Conservation (phyloP, 306 rosid species). For the Corylus avellana region DNA sequence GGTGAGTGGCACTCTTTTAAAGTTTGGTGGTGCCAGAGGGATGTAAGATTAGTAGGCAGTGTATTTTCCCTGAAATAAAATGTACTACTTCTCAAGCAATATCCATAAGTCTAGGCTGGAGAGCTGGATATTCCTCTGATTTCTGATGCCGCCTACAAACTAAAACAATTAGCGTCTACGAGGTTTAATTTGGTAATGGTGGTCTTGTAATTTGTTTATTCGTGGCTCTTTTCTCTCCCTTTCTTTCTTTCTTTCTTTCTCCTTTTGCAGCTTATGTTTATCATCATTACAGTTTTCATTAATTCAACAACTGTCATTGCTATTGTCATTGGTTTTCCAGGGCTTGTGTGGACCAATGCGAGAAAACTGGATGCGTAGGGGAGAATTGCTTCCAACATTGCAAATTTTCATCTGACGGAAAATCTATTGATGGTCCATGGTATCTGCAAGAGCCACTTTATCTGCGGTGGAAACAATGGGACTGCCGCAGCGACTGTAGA, state of each 20-base stretch:
- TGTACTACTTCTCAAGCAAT: no score
- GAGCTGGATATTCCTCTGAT: neutral
- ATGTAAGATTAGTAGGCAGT: no score
- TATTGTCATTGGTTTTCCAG: constrained; percentile 39
- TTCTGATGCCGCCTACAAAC: neutral
- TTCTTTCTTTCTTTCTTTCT: neutral
- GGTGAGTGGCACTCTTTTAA: no score
- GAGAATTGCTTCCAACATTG: constrained; percentile 89
- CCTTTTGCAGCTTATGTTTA: neutral
- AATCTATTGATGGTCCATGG: constrained; percentile 97
- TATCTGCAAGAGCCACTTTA: constrained; percentile 94
- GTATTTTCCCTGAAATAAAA: no score
- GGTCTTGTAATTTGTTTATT: neutral
- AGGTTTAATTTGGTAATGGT: neutral
- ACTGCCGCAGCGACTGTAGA: constrained; percentile 87
- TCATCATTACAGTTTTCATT: neutral
- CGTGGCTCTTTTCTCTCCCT: neutral
- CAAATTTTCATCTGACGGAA: constrained; percentile 96
- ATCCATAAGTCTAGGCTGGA: neutral
- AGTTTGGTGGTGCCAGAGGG: no score
- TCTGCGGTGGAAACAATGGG: constrained; percentile 96
- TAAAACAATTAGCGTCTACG: neutral
- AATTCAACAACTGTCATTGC: constrained; percentile 6
- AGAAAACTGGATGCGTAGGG: constrained; percentile 88
- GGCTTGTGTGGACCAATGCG: constrained; percentile 75